Evolutionary conservation across 2,329 filamentous ascomycete genomes (phyloP).

Genomic region (Fonsecaea monophora): DNA sequence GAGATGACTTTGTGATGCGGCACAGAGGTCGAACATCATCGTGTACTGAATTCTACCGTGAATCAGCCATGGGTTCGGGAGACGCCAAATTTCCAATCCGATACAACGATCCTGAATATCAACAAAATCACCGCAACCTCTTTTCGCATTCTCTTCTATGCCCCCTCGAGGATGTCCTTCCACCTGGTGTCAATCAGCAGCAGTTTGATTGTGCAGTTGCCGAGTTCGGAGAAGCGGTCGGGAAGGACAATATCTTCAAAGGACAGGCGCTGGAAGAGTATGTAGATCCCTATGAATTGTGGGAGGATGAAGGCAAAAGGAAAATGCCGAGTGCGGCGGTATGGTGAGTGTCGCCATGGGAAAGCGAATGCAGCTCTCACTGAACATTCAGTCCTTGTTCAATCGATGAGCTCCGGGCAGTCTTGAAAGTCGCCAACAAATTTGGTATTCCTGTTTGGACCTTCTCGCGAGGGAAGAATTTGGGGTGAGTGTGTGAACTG

Average conservation of each 20-base stretch:
- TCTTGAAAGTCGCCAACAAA: conserved; percentile 34
- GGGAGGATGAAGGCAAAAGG: conserved; percentile 31
- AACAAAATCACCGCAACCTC: conserved; percentile 25
- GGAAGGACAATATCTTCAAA: conserved; percentile 21
- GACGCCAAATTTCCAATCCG: conserved; percentile 25
- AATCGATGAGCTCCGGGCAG: conserved; percentile 29
- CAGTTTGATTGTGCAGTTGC: conserved; percentile 23
- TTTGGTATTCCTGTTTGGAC: conserved; percentile 37
- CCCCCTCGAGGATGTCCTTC: conserved; percentile 27
- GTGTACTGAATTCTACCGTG: neutral
- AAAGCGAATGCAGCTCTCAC: neutral
- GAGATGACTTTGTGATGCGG: neutral
- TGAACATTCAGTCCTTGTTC: conserved; percentile 23
- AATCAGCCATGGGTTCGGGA: conserved; percentile 18
- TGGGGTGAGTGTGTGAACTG: conserved; percentile 27
- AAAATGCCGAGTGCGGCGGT: conserved; percentile 34
- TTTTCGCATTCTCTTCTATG: conserved; percentile 20
- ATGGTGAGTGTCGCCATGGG: conserved; percentile 19
- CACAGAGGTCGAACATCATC: neutral
- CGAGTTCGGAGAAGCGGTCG: conserved; percentile 26
- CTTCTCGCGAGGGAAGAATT: conserved; percentile 38
- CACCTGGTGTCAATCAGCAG: conserved; percentile 27
- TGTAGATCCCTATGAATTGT: conserved; percentile 34
- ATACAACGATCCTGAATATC: conserved; percentile 34
- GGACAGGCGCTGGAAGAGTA: conserved; percentile 30